Evolutionary conservation across 176 grass and related monocot genomes (phyloP).

Genomic region (Echinochloa phyllopogon): DNA sequence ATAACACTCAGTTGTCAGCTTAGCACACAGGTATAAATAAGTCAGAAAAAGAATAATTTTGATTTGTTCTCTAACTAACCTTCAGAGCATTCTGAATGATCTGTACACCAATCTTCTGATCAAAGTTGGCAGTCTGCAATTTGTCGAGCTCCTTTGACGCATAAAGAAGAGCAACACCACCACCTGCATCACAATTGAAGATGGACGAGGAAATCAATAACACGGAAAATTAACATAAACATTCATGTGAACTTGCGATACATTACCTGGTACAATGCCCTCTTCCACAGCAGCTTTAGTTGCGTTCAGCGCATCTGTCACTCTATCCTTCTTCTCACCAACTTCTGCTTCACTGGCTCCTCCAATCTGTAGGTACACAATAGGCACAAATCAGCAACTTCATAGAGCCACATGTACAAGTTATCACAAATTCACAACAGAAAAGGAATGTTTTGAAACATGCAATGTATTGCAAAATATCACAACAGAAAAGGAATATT

Average conservation of each 20-base stretch:
- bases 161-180: slow-evolving; percentile 98
- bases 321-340: slow-evolving; percentile 94
- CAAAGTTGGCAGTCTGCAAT: slow-evolving; percentile 84
- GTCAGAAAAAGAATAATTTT: neutral
- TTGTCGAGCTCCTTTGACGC: slow-evolving; percentile 93
- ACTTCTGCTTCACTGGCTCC: slow-evolving; percentile 95
- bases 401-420: neutral
- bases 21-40: neutral
- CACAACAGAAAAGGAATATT: neutral
- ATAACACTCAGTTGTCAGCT: slow-evolving; percentile 32
- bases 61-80: slow-evolving; percentile 41
- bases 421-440: neutral
- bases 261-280: slow-evolving; percentile 91
- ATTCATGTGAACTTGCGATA: neutral
- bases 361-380: slow-evolving; percentile 69
- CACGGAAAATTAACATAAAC: neutral
- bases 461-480: neutral
- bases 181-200: slow-evolving; percentile 58
- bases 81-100: slow-evolving; percentile 99
- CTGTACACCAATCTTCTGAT: slow-evolving; percentile 99
- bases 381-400: neutral
- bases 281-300: slow-evolving; percentile 99
- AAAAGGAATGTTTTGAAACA: neutral
- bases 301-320: slow-evolving; percentile 91
- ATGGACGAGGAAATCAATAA: neutral